Conservation (phyloP, 345 rosid species). For the Tarenaya hassleriana region DNA sequence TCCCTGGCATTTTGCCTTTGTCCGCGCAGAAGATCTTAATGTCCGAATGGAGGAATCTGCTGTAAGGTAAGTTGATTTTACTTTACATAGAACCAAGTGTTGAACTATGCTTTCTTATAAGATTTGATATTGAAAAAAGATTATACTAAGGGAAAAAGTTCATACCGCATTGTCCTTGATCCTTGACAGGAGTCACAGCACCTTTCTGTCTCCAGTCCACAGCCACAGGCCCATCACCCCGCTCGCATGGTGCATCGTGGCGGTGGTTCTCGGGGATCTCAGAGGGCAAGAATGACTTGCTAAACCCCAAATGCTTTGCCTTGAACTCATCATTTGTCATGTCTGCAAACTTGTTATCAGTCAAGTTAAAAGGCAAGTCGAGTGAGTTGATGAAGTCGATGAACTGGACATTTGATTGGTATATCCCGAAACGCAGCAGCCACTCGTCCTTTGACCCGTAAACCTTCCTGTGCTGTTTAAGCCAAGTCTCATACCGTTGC, state of each 20-base stretch:
- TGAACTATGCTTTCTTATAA: too few species aligned
- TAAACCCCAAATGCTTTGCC: constrained; percentile 41
- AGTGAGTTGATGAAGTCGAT: constrained; percentile 61
- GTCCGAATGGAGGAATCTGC: too few species aligned
- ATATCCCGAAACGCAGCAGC: constrained; percentile 54
- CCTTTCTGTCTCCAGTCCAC: constrained; percentile 84
- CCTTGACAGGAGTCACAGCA: constrained; percentile 69
- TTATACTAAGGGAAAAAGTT: background rate
- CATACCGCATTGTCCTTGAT: constrained; percentile 89
- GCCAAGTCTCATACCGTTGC: constrained; percentile 55
- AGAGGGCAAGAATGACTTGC: background rate
- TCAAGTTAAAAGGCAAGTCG: constrained; percentile 49
- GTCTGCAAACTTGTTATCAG: constrained; percentile 80
- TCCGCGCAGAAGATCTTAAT: too few species aligned
- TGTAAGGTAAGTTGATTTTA: too few species aligned
- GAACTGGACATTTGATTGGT: constrained; percentile 49
- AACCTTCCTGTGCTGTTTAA: constrained; percentile 27
- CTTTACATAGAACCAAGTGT: too few species aligned
- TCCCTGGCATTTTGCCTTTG: too few species aligned
- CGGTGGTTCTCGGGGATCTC: constrained; percentile 3
- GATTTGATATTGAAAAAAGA: background rate
- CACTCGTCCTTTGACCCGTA: constrained; percentile 45
- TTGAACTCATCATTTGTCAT: constrained; percentile 69
- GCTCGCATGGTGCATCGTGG: background rate
- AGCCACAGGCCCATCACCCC: constrained; percentile 23